Evolutionary conservation across 2,329 filamentous ascomycete species (phyloP).

Genomic region (Plenodomus tracheiphilus): DNA sequence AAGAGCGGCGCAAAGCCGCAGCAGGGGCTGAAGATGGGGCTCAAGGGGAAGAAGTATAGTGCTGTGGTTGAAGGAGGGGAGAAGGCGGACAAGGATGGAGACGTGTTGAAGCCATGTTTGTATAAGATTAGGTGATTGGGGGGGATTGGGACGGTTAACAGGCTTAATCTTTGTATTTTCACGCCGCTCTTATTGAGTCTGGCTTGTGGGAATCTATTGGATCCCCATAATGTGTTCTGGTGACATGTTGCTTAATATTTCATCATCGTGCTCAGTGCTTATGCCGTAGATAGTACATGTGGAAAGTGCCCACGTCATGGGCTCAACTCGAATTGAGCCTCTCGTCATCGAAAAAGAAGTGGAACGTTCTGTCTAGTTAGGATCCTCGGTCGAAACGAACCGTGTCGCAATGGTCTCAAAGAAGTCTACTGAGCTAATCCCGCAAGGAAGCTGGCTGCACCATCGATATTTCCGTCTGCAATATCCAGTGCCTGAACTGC

Average conservation of each 20-base stretch:
- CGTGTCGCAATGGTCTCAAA: no score
- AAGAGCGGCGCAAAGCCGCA: conserved; percentile 37
- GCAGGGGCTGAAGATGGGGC: conserved; percentile 37
- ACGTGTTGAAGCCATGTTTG: conserved; percentile 90
- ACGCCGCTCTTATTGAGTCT: not conserved
- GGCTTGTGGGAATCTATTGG: not conserved
- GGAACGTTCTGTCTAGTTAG: no score
- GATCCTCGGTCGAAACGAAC: no score
- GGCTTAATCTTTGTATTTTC: not conserved
- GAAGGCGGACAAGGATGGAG: conserved; percentile 62
- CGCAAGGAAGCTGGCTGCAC: conserved; percentile 81
- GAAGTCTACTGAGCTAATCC: not conserved
- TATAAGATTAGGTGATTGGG: conserved; percentile 73
- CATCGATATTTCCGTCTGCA: conserved; percentile 82
- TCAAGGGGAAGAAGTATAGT: conserved; percentile 9
- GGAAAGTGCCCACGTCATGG: no score
- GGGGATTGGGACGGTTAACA: not conserved
- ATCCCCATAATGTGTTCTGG: no score
- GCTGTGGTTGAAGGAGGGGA: conserved; percentile 51
- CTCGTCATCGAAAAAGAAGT: no score
- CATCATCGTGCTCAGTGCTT: no score
- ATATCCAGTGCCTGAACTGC: conserved; percentile 81
- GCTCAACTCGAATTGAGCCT: no score
- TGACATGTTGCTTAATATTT: no score
- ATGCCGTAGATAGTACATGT: no score